Evolutionary conservation across 2,329 filamentous ascomycete species (phyloP).

Genomic region (Periconia macrospinosa): DNA sequence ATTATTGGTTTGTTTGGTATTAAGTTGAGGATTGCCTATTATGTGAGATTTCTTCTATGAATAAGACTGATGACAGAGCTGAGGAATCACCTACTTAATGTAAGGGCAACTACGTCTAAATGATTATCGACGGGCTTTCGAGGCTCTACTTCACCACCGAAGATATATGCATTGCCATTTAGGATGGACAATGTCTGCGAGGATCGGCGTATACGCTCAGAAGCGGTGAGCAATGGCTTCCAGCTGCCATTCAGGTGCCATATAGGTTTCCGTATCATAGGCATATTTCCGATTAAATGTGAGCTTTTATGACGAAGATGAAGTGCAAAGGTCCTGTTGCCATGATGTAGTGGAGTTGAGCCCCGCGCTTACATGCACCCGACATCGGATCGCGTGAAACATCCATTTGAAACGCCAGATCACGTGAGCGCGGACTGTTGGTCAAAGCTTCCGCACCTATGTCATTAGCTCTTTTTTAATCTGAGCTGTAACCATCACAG

Average conservation of each 20-base stretch:
- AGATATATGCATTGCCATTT: slow-evolving; percentile 65
- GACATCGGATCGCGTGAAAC: neutral
- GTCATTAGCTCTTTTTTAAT: neutral
- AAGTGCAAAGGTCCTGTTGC: neutral
- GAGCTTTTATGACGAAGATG: neutral
- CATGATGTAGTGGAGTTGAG: no score
- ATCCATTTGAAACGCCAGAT: slow-evolving; percentile 1
- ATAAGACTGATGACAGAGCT: slow-evolving; percentile 17
- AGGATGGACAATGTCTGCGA: slow-evolving; percentile 71
- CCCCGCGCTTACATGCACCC: neutral
- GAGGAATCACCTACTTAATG: slow-evolving; percentile 16
- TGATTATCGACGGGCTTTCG: slow-evolving; percentile 72
- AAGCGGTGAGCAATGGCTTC: slow-evolving; percentile 34
- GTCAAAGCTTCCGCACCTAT: neutral
- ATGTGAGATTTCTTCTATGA: slow-evolving; percentile 11
- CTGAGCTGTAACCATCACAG: neutral
- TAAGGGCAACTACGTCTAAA: slow-evolving; percentile 66
- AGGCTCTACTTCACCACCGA: slow-evolving; percentile 72
- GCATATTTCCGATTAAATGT: no score
- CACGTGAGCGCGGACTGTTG: slow-evolving; percentile 9
- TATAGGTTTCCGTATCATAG: slow-evolving; percentile 14
- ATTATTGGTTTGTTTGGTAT: slow-evolving; percentile 23
- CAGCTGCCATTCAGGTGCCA: slow-evolving; percentile 38
- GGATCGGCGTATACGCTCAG: slow-evolving; percentile 63
- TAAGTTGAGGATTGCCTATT: slow-evolving; percentile 48